Conservation (phyloP, 2,329 filamentous ascomycete genomes). For the Aspergillus calidoustus region DNA sequence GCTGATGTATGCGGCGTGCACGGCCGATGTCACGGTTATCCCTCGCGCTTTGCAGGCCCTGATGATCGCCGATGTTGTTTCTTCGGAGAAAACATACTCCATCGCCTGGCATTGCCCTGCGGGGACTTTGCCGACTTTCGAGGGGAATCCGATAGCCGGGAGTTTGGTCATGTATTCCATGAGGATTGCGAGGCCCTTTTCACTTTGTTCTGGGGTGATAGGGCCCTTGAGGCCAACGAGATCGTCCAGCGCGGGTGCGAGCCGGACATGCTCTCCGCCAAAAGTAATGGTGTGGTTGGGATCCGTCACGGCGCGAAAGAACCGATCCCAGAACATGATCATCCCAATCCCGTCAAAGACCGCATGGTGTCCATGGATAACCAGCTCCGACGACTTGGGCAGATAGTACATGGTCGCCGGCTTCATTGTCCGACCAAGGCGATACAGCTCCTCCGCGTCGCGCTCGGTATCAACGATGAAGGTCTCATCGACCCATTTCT, state of each 20-base stretch:
- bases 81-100: background rate
- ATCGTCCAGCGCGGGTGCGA: background rate
- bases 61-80: background rate
- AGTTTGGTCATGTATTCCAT: background rate
- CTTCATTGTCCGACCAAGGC: background rate
- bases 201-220: background rate
- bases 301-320: background rate
- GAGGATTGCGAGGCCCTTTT: background rate
- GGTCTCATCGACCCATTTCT: background rate
- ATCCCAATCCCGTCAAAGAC: conserved; percentile 5
- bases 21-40: background rate
- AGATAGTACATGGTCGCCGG: conserved; percentile 12
- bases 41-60: background rate
- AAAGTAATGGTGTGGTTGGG: background rate
- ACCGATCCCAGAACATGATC: background rate
- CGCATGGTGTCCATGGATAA: conserved; percentile 7
- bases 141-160: background rate
- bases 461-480: background rate
- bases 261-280: background rate
- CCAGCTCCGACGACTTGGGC: conserved; percentile 4
- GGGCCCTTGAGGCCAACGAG: background rate
- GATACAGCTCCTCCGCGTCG: conserved; percentile 2
- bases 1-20: background rate
- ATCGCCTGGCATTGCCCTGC: background rate
- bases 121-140: background rate